Percentiles rank a stretch among this genome's conserved stretches.
These are phyloP conservation scores for Rhizopogon vinicolor DNA, from an alignment of 768 basidiomycete species.

Conservation along the genomic window DNA sequence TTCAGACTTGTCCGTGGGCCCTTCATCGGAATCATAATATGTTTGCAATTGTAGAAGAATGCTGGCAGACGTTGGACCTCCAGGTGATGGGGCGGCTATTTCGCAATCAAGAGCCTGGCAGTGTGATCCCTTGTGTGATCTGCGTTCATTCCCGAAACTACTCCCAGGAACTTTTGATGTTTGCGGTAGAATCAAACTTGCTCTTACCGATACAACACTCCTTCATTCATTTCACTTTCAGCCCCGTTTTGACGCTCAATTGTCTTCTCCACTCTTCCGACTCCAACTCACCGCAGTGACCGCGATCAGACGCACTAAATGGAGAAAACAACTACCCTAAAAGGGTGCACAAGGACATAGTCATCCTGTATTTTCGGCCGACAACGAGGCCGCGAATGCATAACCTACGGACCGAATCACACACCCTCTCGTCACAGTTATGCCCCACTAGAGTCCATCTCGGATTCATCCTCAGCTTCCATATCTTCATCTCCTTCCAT, in stretches of 20 bases:
- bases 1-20: slow-evolving; percentile 24
- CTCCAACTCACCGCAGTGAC: slow-evolving; percentile 41
- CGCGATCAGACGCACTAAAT: slow-evolving; percentile 24
- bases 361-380: slow-evolving; percentile 14
- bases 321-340: slow-evolving; percentile 34
- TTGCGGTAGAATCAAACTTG: neutral
- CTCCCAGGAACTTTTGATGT: slow-evolving; percentile 22
- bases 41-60: neutral
- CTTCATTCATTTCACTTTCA: slow-evolving; percentile 9
- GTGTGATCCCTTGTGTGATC: slow-evolving; percentile 16
- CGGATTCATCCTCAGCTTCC: slow-evolving; percentile 35
- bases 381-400: slow-evolving; percentile 23
- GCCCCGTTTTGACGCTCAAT: slow-evolving; percentile 13
- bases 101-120: neutral
- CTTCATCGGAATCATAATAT: slow-evolving; percentile 12
- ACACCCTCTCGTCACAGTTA: slow-evolving; percentile 14
- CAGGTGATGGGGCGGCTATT: slow-evolving; percentile 1
- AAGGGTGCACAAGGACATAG: slow-evolving; percentile 29
- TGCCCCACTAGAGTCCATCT: slow-evolving; percentile 20
- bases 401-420: slow-evolving; percentile 18
- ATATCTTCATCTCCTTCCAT: slow-evolving; percentile 60
- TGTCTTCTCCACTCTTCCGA: slow-evolving; percentile 22
- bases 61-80: neutral
- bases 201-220: neutral
- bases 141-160: slow-evolving; percentile 29